These are phyloP conservation scores for Diplodia mutila DNA, from an alignment of 2,329 filamentous ascomycete species.

Conservation along the genomic window DNA sequence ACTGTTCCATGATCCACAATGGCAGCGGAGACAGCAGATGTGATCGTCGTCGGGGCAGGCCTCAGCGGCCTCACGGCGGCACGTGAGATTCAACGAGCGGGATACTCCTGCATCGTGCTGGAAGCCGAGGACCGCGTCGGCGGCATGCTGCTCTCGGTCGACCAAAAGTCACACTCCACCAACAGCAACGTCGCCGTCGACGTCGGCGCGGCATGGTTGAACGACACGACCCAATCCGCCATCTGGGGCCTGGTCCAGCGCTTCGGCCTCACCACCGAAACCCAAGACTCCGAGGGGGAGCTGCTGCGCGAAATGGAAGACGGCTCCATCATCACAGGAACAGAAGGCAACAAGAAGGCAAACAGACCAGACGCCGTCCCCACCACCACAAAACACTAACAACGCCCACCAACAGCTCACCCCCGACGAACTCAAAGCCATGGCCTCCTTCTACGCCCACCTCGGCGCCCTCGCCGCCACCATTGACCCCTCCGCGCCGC, in stretches of 20 bases:
- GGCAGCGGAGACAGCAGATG: constrained; percentile 2
- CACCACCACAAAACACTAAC: background rate
- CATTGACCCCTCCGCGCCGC: background rate
- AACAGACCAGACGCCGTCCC: background rate
- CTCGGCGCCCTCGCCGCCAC: background rate
- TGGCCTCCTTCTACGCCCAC: background rate
- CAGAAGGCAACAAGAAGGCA: constrained; percentile 14
- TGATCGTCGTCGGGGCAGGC: constrained; percentile 52
- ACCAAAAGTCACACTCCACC: constrained; percentile 31
- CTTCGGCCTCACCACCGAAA: constrained; percentile 50
- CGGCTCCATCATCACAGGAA: background rate
- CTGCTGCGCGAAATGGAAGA: constrained; percentile 13
- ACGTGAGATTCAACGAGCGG: constrained; percentile 42
- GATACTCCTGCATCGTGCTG: constrained; percentile 49
- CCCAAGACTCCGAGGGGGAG: constrained; percentile 54
- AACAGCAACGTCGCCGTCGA: constrained; percentile 44
- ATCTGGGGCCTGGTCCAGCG: constrained; percentile 49
- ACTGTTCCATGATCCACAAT: background rate
- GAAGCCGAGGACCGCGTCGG: constrained; percentile 57
- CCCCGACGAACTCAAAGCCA: constrained; percentile 7
- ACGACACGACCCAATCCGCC: constrained; percentile 56
- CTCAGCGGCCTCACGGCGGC: constrained; percentile 36
- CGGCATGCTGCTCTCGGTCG: constrained; percentile 52
- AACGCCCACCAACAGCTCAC: background rate
- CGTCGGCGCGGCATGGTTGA: constrained; percentile 64